phyloP scores from a whole-genome alignment of 1,284 basidiomycete species.

The Ustilago xerochloae region DNA sequence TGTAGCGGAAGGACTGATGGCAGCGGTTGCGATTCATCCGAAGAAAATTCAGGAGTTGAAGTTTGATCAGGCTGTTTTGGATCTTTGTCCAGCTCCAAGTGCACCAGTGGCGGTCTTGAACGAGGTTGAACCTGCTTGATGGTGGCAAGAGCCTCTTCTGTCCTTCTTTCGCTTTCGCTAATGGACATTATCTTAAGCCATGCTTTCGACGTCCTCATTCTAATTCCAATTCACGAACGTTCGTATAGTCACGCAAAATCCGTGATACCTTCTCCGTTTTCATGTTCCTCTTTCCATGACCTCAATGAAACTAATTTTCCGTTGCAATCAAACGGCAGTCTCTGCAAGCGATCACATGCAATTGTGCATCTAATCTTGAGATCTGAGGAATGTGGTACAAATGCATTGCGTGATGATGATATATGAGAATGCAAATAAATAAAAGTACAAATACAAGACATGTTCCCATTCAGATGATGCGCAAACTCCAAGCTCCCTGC shows the following conservation, averaged over 20 bases:
- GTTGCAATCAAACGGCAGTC: no score
- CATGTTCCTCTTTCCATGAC: not conserved
- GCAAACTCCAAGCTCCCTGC: constrained; percentile 52
- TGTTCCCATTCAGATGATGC: constrained; percentile 36
- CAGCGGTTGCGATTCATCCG: constrained; percentile 58
- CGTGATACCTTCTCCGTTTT: no score
- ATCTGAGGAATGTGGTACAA: no score
- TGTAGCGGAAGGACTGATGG: constrained; percentile 55
- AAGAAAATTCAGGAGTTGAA: constrained; percentile 38
- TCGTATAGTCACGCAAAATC: no score
- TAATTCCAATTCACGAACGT: no score
- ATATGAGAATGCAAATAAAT: not conserved
- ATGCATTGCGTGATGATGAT: no score
- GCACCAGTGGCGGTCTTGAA: constrained; percentile 1
- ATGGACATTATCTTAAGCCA: no score
- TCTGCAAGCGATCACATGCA: no score
- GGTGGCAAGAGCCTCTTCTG: not conserved
- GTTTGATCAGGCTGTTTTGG: constrained; percentile 44
- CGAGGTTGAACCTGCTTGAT: constrained; percentile 31
- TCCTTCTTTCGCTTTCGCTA: not conserved
- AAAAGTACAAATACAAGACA: constrained; percentile 12
- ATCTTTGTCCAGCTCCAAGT: constrained; percentile 31
- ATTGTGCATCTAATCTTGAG: no score
- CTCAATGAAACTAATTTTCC: no score
- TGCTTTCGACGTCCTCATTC: no score